Evolutionary conservation across 2,329 filamentous ascomycete species (phyloP).

Genomic region (Aspergillus tubingensis): DNA sequence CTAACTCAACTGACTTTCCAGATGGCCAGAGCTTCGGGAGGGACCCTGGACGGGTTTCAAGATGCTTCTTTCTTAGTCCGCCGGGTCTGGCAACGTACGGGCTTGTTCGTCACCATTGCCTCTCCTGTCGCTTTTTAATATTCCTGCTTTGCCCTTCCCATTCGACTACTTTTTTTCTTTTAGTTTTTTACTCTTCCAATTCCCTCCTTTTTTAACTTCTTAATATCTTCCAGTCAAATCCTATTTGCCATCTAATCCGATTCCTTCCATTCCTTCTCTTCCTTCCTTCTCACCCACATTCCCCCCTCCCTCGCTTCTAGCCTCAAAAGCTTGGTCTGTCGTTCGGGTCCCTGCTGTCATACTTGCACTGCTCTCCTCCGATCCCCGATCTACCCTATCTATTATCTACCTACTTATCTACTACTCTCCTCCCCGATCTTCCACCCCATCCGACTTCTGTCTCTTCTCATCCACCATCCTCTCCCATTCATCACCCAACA

Average conservation of each 20-base stretch:
- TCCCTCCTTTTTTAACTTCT: background rate
- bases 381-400: constrained; percentile 5
- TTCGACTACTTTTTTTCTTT: background rate
- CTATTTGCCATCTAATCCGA: too few species aligned
- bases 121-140: constrained; percentile 8
- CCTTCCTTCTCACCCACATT: constrained; percentile 4
- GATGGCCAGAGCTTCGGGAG: constrained; percentile 28
- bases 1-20: constrained; percentile 13
- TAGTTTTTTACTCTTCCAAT: constrained; percentile 6
- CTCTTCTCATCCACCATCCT: background rate
- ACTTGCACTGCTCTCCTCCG: background rate
- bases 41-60: constrained; percentile 30
- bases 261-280: too few species aligned
- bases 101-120: constrained; percentile 8
- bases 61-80: constrained; percentile 18
- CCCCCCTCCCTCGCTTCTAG: background rate
- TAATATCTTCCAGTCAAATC: too few species aligned
- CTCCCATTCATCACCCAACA: background rate
- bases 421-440: constrained; percentile 2
- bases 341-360: background rate
- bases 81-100: background rate
- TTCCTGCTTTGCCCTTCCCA: constrained; percentile 1
- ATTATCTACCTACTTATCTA: background rate
- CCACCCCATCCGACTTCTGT: background rate
- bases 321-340: constrained; percentile 2